phyloP scores from a whole-genome alignment of 2,329 filamentous ascomycete species.

The Colletotrichum lindemuthianum region DNA sequence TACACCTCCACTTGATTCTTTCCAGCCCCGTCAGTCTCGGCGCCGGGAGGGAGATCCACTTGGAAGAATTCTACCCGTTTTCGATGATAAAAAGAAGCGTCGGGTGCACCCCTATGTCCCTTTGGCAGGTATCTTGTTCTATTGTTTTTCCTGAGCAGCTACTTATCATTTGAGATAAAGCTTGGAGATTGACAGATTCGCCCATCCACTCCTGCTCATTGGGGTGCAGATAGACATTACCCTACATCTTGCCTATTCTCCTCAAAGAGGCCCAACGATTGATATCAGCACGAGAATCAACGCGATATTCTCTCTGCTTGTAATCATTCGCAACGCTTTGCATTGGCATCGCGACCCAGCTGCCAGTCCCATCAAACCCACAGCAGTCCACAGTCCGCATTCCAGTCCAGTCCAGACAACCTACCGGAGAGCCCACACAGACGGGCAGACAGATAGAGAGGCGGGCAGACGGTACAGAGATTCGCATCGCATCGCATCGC shows the following conservation, averaged over 20 bases:
- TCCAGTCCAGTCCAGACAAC: neutral
- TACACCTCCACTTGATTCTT: constrained; percentile 16
- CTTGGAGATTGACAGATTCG: no score
- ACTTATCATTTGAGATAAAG: neutral
- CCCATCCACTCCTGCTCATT: no score
- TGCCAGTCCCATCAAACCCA: no score
- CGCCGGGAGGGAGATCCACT: no score
- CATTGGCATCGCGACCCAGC: no score
- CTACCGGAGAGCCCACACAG: constrained; percentile 2
- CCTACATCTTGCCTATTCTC: no score
- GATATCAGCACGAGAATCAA: no score
- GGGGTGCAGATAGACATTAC: no score
- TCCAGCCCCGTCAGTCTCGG: neutral
- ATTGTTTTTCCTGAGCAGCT: neutral
- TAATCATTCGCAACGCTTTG: no score
- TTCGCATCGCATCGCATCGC: constrained; percentile 19
- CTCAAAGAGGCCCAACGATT: no score
- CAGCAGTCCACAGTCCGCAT: no score
- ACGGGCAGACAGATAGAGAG: neutral
- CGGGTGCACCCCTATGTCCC: neutral
- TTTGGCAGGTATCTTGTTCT: neutral
- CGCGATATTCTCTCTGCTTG: no score
- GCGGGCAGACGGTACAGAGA: neutral
- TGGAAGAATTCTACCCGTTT: neutral
- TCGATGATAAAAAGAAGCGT: constrained; percentile 1